Evolutionary conservation across 345 rosid genomes (phyloP), one percentile per base, ranked within the genome.

Genomic region (Citrus unshiu): DNA sequence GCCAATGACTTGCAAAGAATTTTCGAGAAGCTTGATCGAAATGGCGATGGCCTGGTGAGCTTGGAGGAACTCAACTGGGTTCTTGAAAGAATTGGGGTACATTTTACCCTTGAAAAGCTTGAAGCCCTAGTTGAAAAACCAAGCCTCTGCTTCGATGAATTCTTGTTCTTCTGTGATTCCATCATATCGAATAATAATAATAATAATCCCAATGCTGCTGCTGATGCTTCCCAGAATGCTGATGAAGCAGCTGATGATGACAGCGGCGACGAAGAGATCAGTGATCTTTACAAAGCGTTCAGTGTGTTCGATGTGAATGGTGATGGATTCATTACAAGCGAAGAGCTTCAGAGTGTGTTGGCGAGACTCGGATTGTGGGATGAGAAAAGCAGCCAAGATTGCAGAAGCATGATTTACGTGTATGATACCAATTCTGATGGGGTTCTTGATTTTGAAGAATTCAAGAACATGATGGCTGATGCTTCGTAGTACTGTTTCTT

Each of bases 341-440:
- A 90, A 81, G 98, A 95, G 89, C 90, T 92, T 32, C 87, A 91
- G 43, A 86, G 80, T n/a, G 91, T 92, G 83, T 71, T 95, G 81
- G 67, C 73, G 21, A 86, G 90, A 76, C 85, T 95, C 4, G 97
- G 97, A 14, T 76, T 91, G 69, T 91, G 91, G 93, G 96, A 91
- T 37, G 88, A 86, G 75, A 78, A 27, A 39, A 72, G 75, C 4
- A 81, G 85, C 6, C 86, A 77, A 72, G 95, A 92, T 62, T 94
- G 96, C 75, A 80, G 78, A 3, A 86, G 78, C 57, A 94, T 92
- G 97, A 92, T 94, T 60, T 58, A 85, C 0, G 85, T 78, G 6
- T 90, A 84, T 66, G 98, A 92, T 65, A 85, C 89, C 22, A 91
- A 89, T 76, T 83, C 79, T 25, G 98, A 94, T 57, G 98, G 97